phyloP scores from a whole-genome alignment of 176 grass and related monocot species.

The Oryza glumipatula region DNA sequence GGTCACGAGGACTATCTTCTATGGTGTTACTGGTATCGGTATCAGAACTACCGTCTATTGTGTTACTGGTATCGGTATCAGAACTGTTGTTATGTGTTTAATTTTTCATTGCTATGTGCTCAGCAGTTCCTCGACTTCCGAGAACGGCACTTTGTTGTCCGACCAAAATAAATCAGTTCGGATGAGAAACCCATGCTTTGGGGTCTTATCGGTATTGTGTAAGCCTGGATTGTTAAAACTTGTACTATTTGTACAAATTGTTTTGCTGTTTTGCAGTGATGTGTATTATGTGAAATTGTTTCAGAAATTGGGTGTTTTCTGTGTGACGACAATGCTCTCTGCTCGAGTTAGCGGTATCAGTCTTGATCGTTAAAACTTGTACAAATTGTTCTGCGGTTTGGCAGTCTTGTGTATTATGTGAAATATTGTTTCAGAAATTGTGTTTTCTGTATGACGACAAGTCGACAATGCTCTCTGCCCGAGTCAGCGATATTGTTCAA shows the following conservation, averaged over 20 bases:
- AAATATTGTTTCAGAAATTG: neutral
- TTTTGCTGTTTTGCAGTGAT: neutral
- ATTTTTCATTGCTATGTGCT: neutral
- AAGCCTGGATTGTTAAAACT: neutral
- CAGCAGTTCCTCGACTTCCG: neutral
- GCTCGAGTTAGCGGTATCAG: neutral
- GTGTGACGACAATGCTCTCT: neutral
- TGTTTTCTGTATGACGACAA: neutral
- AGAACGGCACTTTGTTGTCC: neutral
- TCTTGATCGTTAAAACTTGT: neutral
- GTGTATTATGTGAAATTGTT: neutral
- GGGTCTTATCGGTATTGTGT: neutral
- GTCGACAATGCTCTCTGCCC: neutral
- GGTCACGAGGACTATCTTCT: neutral
- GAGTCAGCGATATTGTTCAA: neutral
- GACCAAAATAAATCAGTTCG: conserved; percentile 20
- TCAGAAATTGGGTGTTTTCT: neutral
- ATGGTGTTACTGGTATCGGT: neutral
- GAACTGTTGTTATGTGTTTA: neutral
- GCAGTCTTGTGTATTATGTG: neutral
- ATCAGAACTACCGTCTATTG: neutral
- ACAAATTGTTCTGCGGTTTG: neutral
- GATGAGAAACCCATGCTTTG: neutral
- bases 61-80: neutral
- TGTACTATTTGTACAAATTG: neutral